Percentiles rank a stretch among this genome's conserved stretches.
These are phyloP conservation scores for Quercus lobata DNA, from an alignment of 331 rosid species.

Conservation along the genomic window DNA sequence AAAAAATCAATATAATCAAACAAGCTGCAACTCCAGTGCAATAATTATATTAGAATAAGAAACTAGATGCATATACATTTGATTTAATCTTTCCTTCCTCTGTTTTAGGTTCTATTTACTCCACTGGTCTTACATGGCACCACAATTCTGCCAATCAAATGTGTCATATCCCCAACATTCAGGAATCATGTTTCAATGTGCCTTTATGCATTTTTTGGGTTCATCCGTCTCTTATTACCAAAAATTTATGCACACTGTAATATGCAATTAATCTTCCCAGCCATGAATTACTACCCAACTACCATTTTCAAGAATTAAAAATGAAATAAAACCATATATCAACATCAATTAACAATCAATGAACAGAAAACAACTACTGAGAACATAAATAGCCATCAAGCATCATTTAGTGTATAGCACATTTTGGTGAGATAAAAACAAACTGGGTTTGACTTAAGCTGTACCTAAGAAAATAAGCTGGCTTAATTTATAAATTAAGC, in stretches of 20 bases:
- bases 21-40: slow-evolving; percentile 20
- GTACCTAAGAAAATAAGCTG: too few relatives aligned
- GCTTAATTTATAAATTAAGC: not conserved
- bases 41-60: slow-evolving; percentile 4
- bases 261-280: not conserved
- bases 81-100: slow-evolving; percentile 10
- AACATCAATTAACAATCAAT: not conserved
- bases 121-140: not conserved
- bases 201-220: slow-evolving; percentile 5
- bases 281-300: not conserved
- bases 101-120: not conserved
- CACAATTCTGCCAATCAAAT: not conserved
- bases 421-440: too few relatives aligned
- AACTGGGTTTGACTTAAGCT: too few relatives aligned
- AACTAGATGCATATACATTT: slow-evolving; percentile 18
- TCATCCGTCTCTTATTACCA: slow-evolving; percentile 1
- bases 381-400: not conserved
- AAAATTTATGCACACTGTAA: not conserved
- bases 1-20: slow-evolving; percentile 17
- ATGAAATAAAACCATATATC: not conserved
- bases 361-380: not conserved
- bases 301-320: not conserved
- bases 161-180: not conserved
- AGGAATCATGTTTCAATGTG: slow-evolving; percentile 4
- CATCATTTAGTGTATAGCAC: too few relatives aligned